Evolutionary conservation across 495 filamentous ascomycete genomes (phyloP).

Genomic region (Pyronema domesticum): DNA sequence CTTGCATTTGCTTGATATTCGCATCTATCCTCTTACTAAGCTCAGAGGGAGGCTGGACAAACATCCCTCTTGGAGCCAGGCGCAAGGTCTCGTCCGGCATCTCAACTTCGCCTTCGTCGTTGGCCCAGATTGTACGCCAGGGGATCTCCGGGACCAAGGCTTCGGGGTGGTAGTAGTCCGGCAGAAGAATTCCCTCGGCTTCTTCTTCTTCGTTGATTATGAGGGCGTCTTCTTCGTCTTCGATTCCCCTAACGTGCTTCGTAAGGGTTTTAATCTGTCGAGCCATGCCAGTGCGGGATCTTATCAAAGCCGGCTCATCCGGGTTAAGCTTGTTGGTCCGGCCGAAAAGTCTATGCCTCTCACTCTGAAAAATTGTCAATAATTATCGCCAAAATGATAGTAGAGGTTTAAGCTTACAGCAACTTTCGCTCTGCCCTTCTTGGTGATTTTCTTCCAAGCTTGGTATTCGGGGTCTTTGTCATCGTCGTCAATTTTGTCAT

Average conservation of each 20-base stretch:
- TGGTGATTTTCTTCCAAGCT: conserved; percentile 96
- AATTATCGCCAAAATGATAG: conserved; percentile 2
- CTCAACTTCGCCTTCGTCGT: conserved; percentile 80
- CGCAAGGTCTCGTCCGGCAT: conserved; percentile 55
- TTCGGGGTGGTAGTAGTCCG: conserved; percentile 85
- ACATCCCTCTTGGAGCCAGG: conserved; percentile 54
- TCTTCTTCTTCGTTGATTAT: conserved; percentile 47
- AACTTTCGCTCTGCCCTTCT: conserved; percentile 80
- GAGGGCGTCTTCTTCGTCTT: conserved; percentile 5
- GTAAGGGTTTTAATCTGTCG: conserved; percentile 15
- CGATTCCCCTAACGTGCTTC: conserved; percentile 13
- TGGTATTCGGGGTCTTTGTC: conserved; percentile 76
- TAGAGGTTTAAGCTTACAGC: conserved; percentile 33
- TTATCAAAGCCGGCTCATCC: conserved; percentile 71
- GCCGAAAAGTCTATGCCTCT: conserved; percentile 66
- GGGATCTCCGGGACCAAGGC: conserved; percentile 71
- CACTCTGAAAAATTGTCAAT: conserved; percentile 26
- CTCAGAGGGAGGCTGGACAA: conserved; percentile 56
- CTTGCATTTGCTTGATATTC: conserved; percentile 91
- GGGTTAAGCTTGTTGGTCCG: conserved; percentile 57
- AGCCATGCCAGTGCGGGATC: conserved; percentile 55
- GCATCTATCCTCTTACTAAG: conserved; percentile 66
- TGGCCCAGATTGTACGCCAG: conserved; percentile 59
- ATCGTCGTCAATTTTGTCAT: conserved; percentile 29
- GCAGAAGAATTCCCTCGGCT: conserved; percentile 37